Conservation (phyloP, 129 eudicot species). For the Oenanthe sinensis region DNA sequence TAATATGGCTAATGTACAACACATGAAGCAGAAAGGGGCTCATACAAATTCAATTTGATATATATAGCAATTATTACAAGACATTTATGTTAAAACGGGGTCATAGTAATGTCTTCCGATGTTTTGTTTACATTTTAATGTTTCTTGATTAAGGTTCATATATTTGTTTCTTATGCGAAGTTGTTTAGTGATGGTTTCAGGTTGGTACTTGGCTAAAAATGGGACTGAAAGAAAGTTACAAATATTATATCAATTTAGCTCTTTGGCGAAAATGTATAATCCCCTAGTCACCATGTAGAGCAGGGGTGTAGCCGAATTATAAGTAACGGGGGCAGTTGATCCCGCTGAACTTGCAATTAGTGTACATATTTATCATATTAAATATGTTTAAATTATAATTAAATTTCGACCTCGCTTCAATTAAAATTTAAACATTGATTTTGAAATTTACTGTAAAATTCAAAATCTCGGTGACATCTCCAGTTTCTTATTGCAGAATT, state of each 20-base stretch:
- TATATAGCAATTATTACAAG: not conserved
- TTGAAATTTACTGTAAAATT: not conserved
- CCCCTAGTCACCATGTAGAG: not conserved
- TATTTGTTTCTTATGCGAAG: not conserved
- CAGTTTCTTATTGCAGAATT: not conserved
- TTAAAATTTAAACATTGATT: not conserved
- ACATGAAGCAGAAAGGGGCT: too few species aligned
- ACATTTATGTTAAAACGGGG: not conserved
- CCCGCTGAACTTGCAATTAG: not conserved
- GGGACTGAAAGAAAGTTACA: not conserved
- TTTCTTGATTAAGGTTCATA: not conserved
- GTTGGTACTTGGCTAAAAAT: not conserved
- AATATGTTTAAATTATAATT: not conserved
- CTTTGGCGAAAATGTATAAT: not conserved
- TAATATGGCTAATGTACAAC: not conserved
- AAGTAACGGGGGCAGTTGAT: not conserved
- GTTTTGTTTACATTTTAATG: not conserved
- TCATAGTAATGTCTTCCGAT: not conserved
- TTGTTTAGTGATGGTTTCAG: not conserved
- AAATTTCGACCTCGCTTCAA: not conserved
- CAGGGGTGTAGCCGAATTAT: not conserved
- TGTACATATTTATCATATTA: not conserved
- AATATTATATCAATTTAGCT: not conserved
- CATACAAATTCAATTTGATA: not conserved
- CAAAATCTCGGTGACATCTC: not conserved